Evolutionary conservation across 768 basidiomycete species (phyloP).

Genomic region (Lentinula lateritia): DNA sequence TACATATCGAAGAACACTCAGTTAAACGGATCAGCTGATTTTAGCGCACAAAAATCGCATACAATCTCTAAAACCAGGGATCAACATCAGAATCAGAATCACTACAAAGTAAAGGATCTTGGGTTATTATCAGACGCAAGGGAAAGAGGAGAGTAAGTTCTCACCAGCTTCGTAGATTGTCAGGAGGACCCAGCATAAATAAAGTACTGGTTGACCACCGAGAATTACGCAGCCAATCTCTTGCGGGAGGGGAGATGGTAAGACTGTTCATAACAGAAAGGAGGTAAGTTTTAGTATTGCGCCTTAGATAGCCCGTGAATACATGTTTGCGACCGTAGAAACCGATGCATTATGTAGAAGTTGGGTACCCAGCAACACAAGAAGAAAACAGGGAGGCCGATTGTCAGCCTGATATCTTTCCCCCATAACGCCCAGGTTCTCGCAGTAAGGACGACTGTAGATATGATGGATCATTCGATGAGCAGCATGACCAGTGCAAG

Average conservation of each 20-base stretch:
- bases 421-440: conserved; percentile 12
- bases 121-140: neutral
- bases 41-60: neutral
- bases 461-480: neutral
- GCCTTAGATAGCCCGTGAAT: neutral
- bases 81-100: neutral
- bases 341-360: conserved; percentile 2
- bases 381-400: conserved; percentile 7
- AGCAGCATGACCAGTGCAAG: neutral
- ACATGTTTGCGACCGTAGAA: conserved; percentile 7
- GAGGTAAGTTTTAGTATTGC: neutral
- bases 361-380: conserved; percentile 4
- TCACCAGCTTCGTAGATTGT: neutral
- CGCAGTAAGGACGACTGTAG: conserved; percentile 11
- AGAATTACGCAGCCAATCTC: neutral
- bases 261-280: neutral
- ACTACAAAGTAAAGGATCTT: neutral
- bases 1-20: neutral
- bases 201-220: neutral
- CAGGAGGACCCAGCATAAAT: neutral
- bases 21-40: neutral
- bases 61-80: neutral
- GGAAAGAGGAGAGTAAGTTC: neutral
- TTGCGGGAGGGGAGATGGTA: neutral
- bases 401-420: neutral